These are phyloP conservation scores for Fusarium anguioides DNA, from an alignment of 2,329 filamentous ascomycete species.

Conservation along the genomic window DNA sequence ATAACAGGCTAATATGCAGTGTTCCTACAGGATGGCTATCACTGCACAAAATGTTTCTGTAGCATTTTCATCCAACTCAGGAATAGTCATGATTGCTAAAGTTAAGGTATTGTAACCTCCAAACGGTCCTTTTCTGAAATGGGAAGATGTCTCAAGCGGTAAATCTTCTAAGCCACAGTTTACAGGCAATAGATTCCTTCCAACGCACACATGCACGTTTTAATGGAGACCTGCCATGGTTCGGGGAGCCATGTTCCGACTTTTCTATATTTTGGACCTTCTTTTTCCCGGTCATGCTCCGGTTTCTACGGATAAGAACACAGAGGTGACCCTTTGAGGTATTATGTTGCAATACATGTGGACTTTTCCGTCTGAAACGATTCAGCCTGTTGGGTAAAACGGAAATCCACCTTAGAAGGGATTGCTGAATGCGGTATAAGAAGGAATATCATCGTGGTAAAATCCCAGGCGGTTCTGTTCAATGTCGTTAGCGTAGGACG, in stretches of 20 bases:
- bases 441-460: neutral
- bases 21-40: neutral
- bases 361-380: neutral
- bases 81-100: neutral
- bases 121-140: neutral
- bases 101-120: neutral
- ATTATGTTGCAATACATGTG: neutral
- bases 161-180: slow-evolving; percentile 1
- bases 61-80: neutral
- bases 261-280: slow-evolving; percentile 7
- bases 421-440: neutral
- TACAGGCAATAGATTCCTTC: slow-evolving; percentile 6
- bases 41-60: neutral
- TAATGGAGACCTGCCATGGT: neutral
- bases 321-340: neutral
- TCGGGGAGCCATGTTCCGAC: slow-evolving; percentile 12
- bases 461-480: too few relatives aligned
- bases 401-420: neutral
- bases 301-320: slow-evolving; percentile 12
- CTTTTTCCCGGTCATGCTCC: slow-evolving; percentile 9
- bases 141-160: neutral
- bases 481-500: neutral
- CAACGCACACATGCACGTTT: neutral
- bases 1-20: neutral
- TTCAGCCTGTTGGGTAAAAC: slow-evolving; percentile 11